Evolutionary conservation across 2,329 filamentous ascomycete genomes (phyloP).

Genomic region (Fusarium sp.): DNA sequence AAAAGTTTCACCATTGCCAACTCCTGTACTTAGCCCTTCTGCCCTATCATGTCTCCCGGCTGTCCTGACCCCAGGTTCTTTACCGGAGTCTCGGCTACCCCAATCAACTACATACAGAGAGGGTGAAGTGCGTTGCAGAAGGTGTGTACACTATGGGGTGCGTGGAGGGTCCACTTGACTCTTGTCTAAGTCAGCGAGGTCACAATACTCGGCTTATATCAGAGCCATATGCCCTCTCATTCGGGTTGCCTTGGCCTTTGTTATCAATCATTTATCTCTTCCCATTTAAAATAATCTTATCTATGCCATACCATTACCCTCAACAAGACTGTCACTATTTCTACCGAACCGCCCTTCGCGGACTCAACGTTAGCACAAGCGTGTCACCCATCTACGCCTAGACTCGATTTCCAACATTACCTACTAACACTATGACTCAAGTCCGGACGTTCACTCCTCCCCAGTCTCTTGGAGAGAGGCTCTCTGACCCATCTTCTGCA

Average conservation of each 20-base stretch:
- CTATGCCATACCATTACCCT: constrained; percentile 81
- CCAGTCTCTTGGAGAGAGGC: constrained; percentile 76
- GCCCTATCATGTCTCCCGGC: constrained; percentile 31
- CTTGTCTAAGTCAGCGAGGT: constrained; percentile 46
- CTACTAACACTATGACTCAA: constrained; percentile 53
- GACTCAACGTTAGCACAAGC: constrained; percentile 82
- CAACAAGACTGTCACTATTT: constrained; percentile 96
- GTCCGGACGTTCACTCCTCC: constrained; percentile 65
- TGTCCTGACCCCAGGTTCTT: constrained; percentile 20
- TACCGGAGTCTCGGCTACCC: constrained; percentile 22
- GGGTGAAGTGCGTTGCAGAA: constrained; percentile 14
- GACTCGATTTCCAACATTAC: constrained; percentile 39
- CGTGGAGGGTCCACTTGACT: constrained; percentile 45
- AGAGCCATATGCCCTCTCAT: constrained; percentile 37
- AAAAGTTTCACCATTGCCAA: constrained; percentile 28
- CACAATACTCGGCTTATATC: constrained; percentile 45
- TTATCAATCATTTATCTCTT: constrained; percentile 19
- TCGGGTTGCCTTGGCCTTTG: constrained; percentile 5
- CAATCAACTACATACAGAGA: neutral
- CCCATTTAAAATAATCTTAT: constrained; percentile 47
- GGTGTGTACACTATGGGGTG: constrained; percentile 31
- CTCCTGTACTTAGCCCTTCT: constrained; percentile 4
- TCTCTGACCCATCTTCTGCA: constrained; percentile 58
- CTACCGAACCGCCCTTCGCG: constrained; percentile 88
- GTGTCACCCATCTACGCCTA: constrained; percentile 81